Evolutionary conservation across 2,329 filamentous ascomycete species (phyloP), one percentile per base, ranked within the genome.

Genomic region (Plectosphaerella sp.): DNA sequence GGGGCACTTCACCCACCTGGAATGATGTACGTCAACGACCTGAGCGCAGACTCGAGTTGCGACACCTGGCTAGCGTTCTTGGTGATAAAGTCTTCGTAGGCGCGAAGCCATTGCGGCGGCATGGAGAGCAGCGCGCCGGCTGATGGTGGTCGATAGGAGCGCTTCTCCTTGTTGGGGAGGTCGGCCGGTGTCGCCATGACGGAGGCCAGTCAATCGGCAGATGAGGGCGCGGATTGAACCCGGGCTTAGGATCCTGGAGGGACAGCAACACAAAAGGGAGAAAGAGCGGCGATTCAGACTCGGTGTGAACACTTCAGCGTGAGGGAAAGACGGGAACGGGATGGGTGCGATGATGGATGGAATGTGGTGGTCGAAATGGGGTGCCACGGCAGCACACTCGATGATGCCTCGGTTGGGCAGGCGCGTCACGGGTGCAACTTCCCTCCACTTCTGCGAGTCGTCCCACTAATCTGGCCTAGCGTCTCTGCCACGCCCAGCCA

Each of bases 11-110:
- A 50, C 66, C 52, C 67, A 85, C 88, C 92, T 53, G 93, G 94
- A 48, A 97, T 94, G 59, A 99, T 91, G 68, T 99, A 99, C 47
- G 93, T 97, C 58, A 99, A 74, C 25, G 91, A 96, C 39, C 94
- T 85, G 64, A 99, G 75, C 14, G 91, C 91, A 57, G 90, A 95
- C 75, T 99, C 94, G 57, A 99, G 93, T 74, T 96, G 92, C 48
- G 91, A 90, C 50, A 99, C 91, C 54, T 95, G 91, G 64, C 91
- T 88, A 55, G 91, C 86, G 69, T 99, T 99, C 73, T 93, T 94
- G 57, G 89, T 88, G 74, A 99, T 93, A 72, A 97, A 97, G 58
- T 94, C 87, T 63, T 86, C 84, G 71, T 96, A 96, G 72, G 84
- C 80, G 58, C 78, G 73, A 50, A 90, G 74, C 83, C 83, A 89